These are phyloP conservation scores for Curvularia verruculosa DNA, from an alignment of 2,329 filamentous ascomycete genomes.

Conservation along the genomic window DNA sequence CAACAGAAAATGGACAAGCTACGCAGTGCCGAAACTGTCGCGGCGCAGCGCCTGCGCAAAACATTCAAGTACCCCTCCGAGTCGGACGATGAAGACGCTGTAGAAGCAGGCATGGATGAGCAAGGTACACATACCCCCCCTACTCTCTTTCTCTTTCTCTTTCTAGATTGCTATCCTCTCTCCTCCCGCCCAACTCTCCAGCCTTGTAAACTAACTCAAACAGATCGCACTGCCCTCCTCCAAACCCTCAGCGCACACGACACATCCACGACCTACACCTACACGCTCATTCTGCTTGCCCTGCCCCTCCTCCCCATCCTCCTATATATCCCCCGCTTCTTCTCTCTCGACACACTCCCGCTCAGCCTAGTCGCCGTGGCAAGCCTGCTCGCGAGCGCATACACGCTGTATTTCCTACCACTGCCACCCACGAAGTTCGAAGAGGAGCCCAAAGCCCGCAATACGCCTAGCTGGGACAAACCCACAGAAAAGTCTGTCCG, in stretches of 20 bases:
- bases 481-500: slow-evolving; percentile 13
- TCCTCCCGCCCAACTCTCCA: background rate
- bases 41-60: slow-evolving; percentile 70
- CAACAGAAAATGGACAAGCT: slow-evolving; percentile 10
- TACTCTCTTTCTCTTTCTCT: too few relatives aligned
- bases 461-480: slow-evolving; percentile 14
- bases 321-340: slow-evolving; percentile 61
- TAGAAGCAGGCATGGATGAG: slow-evolving; percentile 73
- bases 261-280: slow-evolving; percentile 53
- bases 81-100: slow-evolving; percentile 59
- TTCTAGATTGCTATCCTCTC: too few relatives aligned
- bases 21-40: slow-evolving; percentile 12
- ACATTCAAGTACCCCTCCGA: slow-evolving; percentile 76
- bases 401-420: slow-evolving; percentile 63
- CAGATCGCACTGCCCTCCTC: slow-evolving; percentile 40
- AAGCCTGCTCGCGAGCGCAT: slow-evolving; percentile 67
- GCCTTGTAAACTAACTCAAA: background rate
- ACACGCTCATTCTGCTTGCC: slow-evolving; percentile 61
- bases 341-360: slow-evolving; percentile 49
- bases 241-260: slow-evolving; percentile 46
- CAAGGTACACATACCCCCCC: slow-evolving; percentile 60
- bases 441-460: slow-evolving; percentile 3
- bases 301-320: slow-evolving; percentile 64
- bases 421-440: slow-evolving; percentile 56
- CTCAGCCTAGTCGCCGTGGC: slow-evolving; percentile 65